Evolutionary conservation across 768 basidiomycete species (phyloP).

Genomic region (Trametes sanguinea): DNA sequence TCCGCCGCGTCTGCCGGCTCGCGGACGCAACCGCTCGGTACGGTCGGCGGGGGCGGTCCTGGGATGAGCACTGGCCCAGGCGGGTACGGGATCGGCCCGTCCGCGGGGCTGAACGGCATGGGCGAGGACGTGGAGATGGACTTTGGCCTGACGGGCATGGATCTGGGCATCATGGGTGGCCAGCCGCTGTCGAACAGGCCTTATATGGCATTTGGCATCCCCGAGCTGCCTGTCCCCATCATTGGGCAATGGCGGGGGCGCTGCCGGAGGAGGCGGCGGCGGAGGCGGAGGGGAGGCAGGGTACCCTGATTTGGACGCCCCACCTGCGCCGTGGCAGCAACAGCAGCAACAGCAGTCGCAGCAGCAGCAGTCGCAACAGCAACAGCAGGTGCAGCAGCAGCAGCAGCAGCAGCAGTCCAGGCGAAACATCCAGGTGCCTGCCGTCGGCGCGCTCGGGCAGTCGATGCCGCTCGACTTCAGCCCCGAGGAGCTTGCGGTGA

Average conservation of each 20-base stretch:
- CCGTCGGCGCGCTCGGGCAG: conserved; percentile 10
- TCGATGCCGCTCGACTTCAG: conserved; percentile 28
- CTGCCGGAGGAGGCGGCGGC: conserved; percentile 8
- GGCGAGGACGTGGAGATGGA: conserved; percentile 23
- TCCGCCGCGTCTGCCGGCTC: neutral
- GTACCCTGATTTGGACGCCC: conserved; percentile 23
- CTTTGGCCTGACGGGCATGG: conserved; percentile 28
- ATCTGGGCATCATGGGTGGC: conserved; percentile 44
- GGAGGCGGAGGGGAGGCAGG: conserved; percentile 13
- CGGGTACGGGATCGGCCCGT: too few relatives aligned
- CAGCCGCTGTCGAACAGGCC: conserved; percentile 43
- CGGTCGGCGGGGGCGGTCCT: neutral
- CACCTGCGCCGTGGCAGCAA: conserved; percentile 14
- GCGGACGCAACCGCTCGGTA: neutral
- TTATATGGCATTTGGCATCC: conserved; percentile 32
- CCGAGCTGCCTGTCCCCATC: conserved; percentile 4
- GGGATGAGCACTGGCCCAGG: neutral
- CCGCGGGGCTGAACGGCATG: neutral
- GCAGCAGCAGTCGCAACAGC: neutral
- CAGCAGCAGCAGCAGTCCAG: neutral
- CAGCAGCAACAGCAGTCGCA: conserved; percentile 4
- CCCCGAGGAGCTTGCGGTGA: conserved; percentile 31
- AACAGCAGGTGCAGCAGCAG: neutral
- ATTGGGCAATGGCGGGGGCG: neutral
- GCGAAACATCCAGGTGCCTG: neutral